Base-by-base conservation (phyloP, 108 stramenopile species). In the Nannochloropsis salina region DNA sequence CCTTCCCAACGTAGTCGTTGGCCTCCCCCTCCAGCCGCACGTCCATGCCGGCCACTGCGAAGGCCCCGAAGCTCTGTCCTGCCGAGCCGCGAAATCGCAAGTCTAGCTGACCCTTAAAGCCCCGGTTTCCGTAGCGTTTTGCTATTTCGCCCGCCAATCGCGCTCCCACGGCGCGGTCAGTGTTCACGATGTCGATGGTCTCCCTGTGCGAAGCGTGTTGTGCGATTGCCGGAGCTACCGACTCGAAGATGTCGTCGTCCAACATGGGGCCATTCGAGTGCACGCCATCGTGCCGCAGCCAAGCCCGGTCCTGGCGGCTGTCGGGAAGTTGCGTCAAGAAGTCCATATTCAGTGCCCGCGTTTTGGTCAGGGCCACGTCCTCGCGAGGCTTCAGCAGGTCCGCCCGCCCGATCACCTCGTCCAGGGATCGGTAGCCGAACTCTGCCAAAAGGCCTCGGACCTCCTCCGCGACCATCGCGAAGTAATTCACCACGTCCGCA, bases 1-100 rank as follows among this genome's bases (percentile, higher is more conserved):
- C 89, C 89, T 90, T 90, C 45, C 89, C 88, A 31, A 90, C 90
- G 87, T 90, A 90, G 86, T 90, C 90, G 43, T 90, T 90, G 15
- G 90, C 90, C 44, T 90, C 88, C 43, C 90, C 90, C 40, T 86
- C 84, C 83, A 90, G 43, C 22, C 42, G 44, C 40, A 90, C 8
- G 40, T 87, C 21, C 43, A 89, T 87, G 83, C 90, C 90, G 9
- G 44, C 41, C 40, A 87, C 43, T 41, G 85, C 86, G 86, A 90
- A 90, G 9, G 89, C 89, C 22, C 88, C 88, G 21, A 90, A 90
- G 18, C 85, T 82, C 89, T 90, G 90, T 22, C 90, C 90, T 15
- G 90, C 89, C 31, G 89, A 79, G 8, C 90, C 90, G 42, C 82
- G 87, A 86, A 90, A 89, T 40, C 79, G 21, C 22, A 90, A 79